phyloP scores from a whole-genome alignment of 2,329 filamentous ascomycete species.

The Neodidymelliopsis sp. region DNA sequence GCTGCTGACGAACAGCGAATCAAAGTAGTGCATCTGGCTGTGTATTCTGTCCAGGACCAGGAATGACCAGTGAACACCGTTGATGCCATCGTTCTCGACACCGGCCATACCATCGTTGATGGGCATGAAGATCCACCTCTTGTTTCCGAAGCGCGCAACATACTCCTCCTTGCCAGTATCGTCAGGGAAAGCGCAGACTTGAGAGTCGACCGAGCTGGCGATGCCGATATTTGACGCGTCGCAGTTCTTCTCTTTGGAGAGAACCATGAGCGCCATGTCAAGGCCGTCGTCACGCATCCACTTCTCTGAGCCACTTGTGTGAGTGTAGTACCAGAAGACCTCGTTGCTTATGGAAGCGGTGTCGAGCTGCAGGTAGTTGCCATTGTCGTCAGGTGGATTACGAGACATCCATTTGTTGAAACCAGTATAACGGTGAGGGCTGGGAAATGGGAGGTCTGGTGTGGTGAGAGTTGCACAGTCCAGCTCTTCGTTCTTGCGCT shows the following conservation, averaged over 20 bases:
- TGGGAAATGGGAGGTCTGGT: slow-evolving; percentile 5
- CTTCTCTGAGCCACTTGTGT: background rate
- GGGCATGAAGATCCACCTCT: slow-evolving; percentile 35
- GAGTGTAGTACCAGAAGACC: slow-evolving; percentile 16
- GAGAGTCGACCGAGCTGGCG: slow-evolving; percentile 22
- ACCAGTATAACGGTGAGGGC: slow-evolving; percentile 17
- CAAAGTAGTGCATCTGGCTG: slow-evolving; percentile 24
- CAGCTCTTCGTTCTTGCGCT: background rate
- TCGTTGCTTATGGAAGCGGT: slow-evolving; percentile 22
- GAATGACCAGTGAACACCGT: slow-evolving; percentile 34
- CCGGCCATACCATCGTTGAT: slow-evolving; percentile 32
- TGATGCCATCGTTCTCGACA: background rate
- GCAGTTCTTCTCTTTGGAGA: slow-evolving; percentile 14
- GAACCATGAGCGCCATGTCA: slow-evolving; percentile 29
- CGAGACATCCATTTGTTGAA: background rate
- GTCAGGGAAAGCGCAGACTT: slow-evolving; percentile 13
- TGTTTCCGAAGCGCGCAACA: slow-evolving; percentile 17
- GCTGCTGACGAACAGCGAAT: slow-evolving; percentile 18
- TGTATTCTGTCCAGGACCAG: slow-evolving; percentile 22
- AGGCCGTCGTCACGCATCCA: slow-evolving; percentile 34
- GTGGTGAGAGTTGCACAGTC: background rate
- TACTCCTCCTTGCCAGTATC: slow-evolving; percentile 17
- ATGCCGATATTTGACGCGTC: slow-evolving; percentile 25
- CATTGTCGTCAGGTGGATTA: slow-evolving; percentile 1
- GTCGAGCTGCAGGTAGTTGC: slow-evolving; percentile 24